These are phyloP conservation scores for Novakomyces olei DNA, from an alignment of 805 yeast species.

Conservation along the genomic window DNA sequence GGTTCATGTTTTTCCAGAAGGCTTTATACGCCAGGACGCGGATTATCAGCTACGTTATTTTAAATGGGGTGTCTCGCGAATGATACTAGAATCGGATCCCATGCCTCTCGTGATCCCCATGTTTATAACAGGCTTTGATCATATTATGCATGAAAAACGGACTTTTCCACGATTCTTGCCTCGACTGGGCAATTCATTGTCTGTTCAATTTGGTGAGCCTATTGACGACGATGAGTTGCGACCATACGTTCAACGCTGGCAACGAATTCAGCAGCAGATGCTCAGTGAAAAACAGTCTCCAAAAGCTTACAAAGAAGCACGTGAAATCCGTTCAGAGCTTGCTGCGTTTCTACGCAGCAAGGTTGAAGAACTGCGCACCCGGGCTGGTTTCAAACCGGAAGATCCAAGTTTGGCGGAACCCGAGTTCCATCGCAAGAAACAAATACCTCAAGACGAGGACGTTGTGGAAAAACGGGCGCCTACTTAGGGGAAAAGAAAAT, in stretches of 20 bases:
- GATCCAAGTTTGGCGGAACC: too few relatives aligned
- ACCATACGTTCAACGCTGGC: neutral
- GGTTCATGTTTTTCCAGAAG: neutral
- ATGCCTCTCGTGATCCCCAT: neutral
- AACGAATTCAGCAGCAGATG: too few relatives aligned
- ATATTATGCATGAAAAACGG: neutral
- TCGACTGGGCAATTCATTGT: neutral
- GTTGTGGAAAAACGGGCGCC: too few relatives aligned
- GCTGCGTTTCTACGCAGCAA: too few relatives aligned
- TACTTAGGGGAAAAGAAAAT: too few relatives aligned
- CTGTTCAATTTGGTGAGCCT: neutral
- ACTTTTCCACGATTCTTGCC: neutral
- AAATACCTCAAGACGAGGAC: too few relatives aligned
- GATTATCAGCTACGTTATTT: neutral
- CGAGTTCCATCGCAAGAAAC: too few relatives aligned
- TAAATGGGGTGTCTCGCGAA: neutral
- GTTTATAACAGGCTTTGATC: neutral
- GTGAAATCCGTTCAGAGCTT: too few relatives aligned
- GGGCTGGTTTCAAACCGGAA: too few relatives aligned
- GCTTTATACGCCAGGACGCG: neutral
- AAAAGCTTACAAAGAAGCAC: too few relatives aligned
- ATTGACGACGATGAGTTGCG: neutral
- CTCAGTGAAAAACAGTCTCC: too few relatives aligned
- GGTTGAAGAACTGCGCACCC: too few relatives aligned
- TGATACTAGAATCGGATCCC: neutral